These are phyloP conservation scores for Aspergillus sp. DNA, from an alignment of 2,329 filamentous ascomycete genomes.

Conservation along the genomic window DNA sequence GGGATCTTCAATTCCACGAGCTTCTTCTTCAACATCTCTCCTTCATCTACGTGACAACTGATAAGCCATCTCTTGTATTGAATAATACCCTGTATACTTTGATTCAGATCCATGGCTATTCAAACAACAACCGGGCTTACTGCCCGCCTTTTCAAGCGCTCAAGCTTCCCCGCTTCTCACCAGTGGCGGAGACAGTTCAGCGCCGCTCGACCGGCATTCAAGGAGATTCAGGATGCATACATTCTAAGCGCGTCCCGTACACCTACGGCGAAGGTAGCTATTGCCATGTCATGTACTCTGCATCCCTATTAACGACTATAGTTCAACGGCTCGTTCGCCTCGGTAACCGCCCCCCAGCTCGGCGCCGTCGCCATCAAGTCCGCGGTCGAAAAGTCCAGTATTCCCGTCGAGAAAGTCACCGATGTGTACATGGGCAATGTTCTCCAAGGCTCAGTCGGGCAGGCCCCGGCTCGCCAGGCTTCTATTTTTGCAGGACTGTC, in stretches of 20 bases:
- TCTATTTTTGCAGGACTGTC: conserved; percentile 83
- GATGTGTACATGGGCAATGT: conserved; percentile 99
- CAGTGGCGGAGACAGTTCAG: conserved; percentile 55
- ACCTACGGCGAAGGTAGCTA: conserved; percentile 76
- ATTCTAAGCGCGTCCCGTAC: conserved; percentile 89
- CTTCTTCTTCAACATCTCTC: background rate
- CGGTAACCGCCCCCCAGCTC: conserved; percentile 80
- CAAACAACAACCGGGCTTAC: conserved; percentile 4
- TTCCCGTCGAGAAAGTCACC: conserved; percentile 77
- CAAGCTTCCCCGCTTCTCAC: conserved; percentile 43
- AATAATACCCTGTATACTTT: background rate
- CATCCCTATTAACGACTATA: conserved; percentile 37
- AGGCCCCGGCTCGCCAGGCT: conserved; percentile 90
- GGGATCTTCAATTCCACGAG: background rate
- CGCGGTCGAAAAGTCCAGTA: conserved; percentile 79
- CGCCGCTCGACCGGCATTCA: conserved; percentile 46
- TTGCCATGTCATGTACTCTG: background rate
- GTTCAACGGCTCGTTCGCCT: conserved; percentile 92
- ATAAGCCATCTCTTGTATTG: background rate
- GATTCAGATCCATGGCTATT: background rate
- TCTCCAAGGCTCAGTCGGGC: conserved; percentile 77
- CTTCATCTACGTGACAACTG: background rate
- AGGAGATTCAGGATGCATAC: conserved; percentile 86
- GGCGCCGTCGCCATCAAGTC: conserved; percentile 90
- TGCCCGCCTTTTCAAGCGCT: conserved; percentile 28